phyloP scores from a whole-genome alignment of 306 rosid species.

The Ormosia semicastrata region DNA sequence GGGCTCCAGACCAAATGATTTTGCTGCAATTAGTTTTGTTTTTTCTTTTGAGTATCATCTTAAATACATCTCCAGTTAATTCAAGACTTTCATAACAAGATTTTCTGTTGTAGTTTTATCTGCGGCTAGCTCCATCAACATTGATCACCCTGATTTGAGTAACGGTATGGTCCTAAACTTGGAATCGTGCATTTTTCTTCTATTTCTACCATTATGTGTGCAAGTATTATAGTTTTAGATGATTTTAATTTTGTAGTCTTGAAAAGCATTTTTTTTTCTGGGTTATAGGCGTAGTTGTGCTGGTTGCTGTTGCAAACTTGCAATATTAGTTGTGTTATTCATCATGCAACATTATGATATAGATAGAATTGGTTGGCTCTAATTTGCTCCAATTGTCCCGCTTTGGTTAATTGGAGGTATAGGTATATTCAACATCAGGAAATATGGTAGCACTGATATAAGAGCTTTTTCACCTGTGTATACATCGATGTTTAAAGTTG shows the following conservation, averaged over 20 bases:
- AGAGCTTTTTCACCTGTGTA: conserved; percentile 87
- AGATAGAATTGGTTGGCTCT: conserved; percentile 96
- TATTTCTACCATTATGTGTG: background rate
- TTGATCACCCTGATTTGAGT: conserved; percentile 49
- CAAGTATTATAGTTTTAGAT: background rate
- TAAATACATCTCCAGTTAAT: background rate
- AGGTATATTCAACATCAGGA: conserved; percentile 79
- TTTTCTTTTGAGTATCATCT: background rate
- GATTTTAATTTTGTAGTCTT: conserved; percentile 14
- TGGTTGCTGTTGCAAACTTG: conserved; percentile 60
- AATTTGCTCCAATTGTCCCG: conserved; percentile 82
- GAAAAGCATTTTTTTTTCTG: conserved; percentile 1
- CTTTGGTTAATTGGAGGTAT: conserved; percentile 96
- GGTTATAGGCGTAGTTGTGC: conserved; percentile 68
- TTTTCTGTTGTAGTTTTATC: conserved; percentile 69
- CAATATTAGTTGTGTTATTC: conserved; percentile 79
- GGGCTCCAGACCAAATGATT: background rate
- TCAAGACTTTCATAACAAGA: conserved; percentile 29
- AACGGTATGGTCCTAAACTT: conserved; percentile 50
- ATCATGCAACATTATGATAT: conserved; percentile 94
- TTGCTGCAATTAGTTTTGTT: background rate
- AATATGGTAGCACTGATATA: conserved; percentile 59
- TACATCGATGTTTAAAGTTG: conserved; percentile 66
- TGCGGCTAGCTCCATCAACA: conserved; percentile 93
- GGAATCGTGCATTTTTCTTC: conserved; percentile 23